Base-by-base conservation (phyloP, 768 basidiomycete genomes). In the Dioszegia aurantiaca region DNA sequence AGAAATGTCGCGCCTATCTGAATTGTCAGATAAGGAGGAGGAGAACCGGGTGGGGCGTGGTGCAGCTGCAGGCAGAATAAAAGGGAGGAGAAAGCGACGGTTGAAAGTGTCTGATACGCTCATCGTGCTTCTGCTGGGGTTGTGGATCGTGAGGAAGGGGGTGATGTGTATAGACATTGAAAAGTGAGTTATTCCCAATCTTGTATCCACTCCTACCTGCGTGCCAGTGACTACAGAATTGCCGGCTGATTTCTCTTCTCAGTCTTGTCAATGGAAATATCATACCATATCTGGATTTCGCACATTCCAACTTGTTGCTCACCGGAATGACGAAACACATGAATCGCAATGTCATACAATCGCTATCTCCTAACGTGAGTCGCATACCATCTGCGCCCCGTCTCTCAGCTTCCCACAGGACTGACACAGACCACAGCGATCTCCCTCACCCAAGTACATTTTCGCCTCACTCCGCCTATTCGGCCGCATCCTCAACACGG, bases 61-160 rank as follows among this genome's bases (percentile, higher is more conserved):
- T 5, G 39, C 39, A 51, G 23, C 43, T 17, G 55, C 61, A 41
- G 36, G 26, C n/a, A 44, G 49, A 0, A n/a, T 37, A 37, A 56
- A 30, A 21, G 16, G 24, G 23, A 24, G 52, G 48, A 65, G 46
- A 23, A 58, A 51, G 48, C 62, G 56, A 41, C 63, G 62, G 56
- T 53, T 79, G 56, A 72, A 70, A 10, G 80, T 82, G 1, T 79
- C 78, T 26, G 81, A 81, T 49, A 84, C 80, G 27, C 78, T 95
- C 28, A 84, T 86, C 2, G 81, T 91, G 40, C 79, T 94, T 3
- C 78, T 87, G 17, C 73, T 91, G 3, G 87, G 83, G 2, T 87
- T 86, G 63, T 91, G 89, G 89, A 85, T 83, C 21, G 69, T 93
- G 73, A 82, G 91, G 19, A 73, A 91, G 36, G 90, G 91, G 0